Conservation (phyloP, 1,139 yeast species). For the Nadsonia starkeyi-henricii region DNA sequence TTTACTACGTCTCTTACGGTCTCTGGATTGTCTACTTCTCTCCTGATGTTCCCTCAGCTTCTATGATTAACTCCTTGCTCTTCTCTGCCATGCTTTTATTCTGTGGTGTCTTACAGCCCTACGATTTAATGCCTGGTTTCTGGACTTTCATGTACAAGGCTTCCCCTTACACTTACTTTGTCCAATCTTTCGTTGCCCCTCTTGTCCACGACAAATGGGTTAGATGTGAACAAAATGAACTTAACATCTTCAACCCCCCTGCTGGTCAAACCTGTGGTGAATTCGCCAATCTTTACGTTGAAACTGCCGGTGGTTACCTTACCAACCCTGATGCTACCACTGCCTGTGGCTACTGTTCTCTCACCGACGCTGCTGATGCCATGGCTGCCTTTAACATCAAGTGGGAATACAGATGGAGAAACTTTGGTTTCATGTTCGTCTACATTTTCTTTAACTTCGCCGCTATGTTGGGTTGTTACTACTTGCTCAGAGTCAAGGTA, state of each 20-base stretch:
- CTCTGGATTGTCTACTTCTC: too few relatives aligned
- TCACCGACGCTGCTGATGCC: slow-evolving; percentile 39
- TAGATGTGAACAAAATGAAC: slow-evolving; percentile 37
- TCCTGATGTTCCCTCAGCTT: slow-evolving; percentile 50
- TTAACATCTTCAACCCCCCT: slow-evolving; percentile 42
- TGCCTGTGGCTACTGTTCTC: slow-evolving; percentile 45
- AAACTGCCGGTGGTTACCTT: slow-evolving; percentile 36
- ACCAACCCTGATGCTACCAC: slow-evolving; percentile 36
- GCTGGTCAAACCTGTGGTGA: slow-evolving; percentile 43
- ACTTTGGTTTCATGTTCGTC: slow-evolving; percentile 38
- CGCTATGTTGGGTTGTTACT: slow-evolving; percentile 30
- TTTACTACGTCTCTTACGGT: slow-evolving; percentile 38
- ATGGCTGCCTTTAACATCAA: slow-evolving; percentile 31
- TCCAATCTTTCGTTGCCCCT: slow-evolving; percentile 32
- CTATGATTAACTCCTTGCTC: slow-evolving; percentile 39
- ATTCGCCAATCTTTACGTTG: slow-evolving; percentile 28
- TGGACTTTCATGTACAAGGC: too few relatives aligned
- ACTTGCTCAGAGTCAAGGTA: slow-evolving; percentile 9
- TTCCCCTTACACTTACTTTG: slow-evolving; percentile 43
- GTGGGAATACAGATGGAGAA: slow-evolving; percentile 40
- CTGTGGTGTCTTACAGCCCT: slow-evolving; percentile 46
- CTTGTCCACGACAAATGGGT: slow-evolving; percentile 43
- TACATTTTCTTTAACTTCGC: slow-evolving; percentile 32
- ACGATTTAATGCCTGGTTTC: slow-evolving; percentile 37
- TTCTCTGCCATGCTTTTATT: slow-evolving; percentile 37